Evolutionary conservation across 345 rosid genomes (phyloP), one percentile per base, ranked within the genome.

Genomic region (Populus euphratica): DNA sequence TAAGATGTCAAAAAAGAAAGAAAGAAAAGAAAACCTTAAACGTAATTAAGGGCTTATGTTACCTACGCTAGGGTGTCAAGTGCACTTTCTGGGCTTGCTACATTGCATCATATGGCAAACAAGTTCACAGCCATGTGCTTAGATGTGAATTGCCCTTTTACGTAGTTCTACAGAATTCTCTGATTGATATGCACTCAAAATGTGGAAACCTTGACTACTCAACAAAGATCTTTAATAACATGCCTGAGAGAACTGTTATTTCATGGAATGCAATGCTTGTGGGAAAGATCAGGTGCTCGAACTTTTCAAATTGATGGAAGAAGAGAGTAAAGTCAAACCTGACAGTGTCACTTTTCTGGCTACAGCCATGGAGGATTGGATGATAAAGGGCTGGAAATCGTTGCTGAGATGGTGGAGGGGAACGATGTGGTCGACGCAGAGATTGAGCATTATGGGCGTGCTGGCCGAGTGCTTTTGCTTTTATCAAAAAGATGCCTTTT

Each of bases 361-460:
- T 95, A 97, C 82, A 93, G 99, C 87, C 99, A 95, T 80, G 98
- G 94, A 73, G 93, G 89, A 75, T 81, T 92, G 87, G 96, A 90
- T 77, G 89, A 88, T 78, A 84, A 88, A 82, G 99, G 99, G 43
- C 63, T 92, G 72, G 70, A 85, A 71, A 76, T 90, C 47, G 92
- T 93, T 81, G 73, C 87, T 72, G 86, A 86, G 70, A 90, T 91
- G 91, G 72, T 80, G 80, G 80, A 77, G 1, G 84, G 87, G 71
- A 82, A 76, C 68, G 77, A 86, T 73, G 89, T 87, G 75, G 72
- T 89, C 76, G 76, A 79, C 80, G 90, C 94, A 31, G 88, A 88
- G 80, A 86, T 82, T 52, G 93, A 81, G 83, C 99, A 93, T 86
- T 95, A 93, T 43, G 98, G 94, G 39, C 99, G 99, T 77, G 87